Conservation (phyloP, 2,329 filamentous ascomycete genomes). For the Paraphoma sp. region DNA sequence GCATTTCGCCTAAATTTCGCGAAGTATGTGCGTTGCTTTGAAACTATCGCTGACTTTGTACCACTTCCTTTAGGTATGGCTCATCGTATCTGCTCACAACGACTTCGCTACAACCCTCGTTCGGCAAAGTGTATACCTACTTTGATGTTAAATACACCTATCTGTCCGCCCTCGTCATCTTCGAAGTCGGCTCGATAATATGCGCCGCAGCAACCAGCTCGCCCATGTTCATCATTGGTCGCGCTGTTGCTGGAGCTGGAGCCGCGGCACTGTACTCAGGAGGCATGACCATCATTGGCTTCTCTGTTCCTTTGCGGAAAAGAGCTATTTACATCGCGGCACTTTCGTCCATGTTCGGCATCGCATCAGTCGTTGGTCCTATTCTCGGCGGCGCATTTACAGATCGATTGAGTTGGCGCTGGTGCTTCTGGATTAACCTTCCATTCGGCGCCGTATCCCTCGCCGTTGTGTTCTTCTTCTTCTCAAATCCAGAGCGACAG, state of each 20-base stretch:
- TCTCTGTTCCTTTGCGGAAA: slow-evolving; percentile 51
- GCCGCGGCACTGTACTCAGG: slow-evolving; percentile 61
- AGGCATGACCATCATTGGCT: slow-evolving; percentile 56
- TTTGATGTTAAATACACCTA: slow-evolving; percentile 62
- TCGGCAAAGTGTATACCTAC: slow-evolving; percentile 66
- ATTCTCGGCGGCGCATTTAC: slow-evolving; percentile 53
- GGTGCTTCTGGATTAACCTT: slow-evolving; percentile 53
- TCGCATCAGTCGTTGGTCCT: slow-evolving; percentile 50
- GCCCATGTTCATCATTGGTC: slow-evolving; percentile 61
- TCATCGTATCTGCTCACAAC: slow-evolving; percentile 55
- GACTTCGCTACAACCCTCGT: slow-evolving; percentile 53
- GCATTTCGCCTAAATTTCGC: too few relatives aligned
- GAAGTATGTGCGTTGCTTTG: too few relatives aligned
- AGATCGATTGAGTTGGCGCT: slow-evolving; percentile 47
- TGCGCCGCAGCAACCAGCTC: slow-evolving; percentile 59
- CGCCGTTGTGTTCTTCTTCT: slow-evolving; percentile 33
- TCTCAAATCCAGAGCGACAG: slow-evolving; percentile 26
- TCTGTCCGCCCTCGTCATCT: slow-evolving; percentile 55
- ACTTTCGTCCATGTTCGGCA: slow-evolving; percentile 47
- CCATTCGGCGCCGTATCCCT: slow-evolving; percentile 51
- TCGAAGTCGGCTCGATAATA: slow-evolving; percentile 61
- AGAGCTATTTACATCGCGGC: slow-evolving; percentile 51
- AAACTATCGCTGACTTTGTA: too few relatives aligned
- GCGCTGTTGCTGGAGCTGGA: slow-evolving; percentile 62
- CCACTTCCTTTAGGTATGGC: too few relatives aligned